Conservation (phyloP, 2,329 filamentous ascomycete genomes). For the Aspergillus carbonarius region DNA sequence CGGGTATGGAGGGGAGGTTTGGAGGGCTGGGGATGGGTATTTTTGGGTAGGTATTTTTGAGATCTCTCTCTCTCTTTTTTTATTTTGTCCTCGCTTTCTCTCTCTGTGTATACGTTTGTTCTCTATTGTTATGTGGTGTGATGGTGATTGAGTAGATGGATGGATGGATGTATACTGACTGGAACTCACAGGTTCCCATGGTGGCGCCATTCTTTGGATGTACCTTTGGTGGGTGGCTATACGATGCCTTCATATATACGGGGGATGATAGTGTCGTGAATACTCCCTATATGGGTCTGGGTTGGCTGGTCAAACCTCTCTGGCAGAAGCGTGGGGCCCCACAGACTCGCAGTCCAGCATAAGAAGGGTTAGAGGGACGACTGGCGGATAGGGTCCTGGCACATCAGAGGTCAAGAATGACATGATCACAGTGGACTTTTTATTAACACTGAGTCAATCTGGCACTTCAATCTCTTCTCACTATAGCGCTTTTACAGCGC, state of each 20-base stretch:
- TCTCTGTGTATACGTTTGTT: no score
- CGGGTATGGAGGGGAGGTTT: conserved; percentile 67
- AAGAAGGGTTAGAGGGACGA: neutral
- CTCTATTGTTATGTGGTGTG: no score
- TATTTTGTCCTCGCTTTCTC: neutral
- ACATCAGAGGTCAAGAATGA: no score
- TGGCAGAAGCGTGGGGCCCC: conserved; percentile 58
- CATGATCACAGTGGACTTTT: no score
- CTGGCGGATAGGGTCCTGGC: no score
- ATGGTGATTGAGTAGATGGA: no score
- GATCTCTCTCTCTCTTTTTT: neutral
- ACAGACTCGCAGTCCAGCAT: neutral
- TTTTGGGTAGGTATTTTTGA: conserved; percentile 66
- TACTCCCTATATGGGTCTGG: conserved; percentile 64
- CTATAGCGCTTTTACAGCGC: no score
- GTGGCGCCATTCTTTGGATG: conserved; percentile 68
- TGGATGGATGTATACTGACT: neutral
- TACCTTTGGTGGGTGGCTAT: conserved; percentile 63
- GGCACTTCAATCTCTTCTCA: no score
- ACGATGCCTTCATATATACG: conserved; percentile 68
- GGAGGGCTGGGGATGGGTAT: conserved; percentile 67
- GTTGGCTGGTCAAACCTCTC: conserved; percentile 45
- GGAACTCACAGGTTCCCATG: conserved; percentile 64
- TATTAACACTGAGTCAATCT: no score
- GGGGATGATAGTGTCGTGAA: conserved; percentile 67